These are phyloP conservation scores for Neurospora cerealis DNA, from an alignment of 495 filamentous ascomycete genomes.

Conservation along the genomic window DNA sequence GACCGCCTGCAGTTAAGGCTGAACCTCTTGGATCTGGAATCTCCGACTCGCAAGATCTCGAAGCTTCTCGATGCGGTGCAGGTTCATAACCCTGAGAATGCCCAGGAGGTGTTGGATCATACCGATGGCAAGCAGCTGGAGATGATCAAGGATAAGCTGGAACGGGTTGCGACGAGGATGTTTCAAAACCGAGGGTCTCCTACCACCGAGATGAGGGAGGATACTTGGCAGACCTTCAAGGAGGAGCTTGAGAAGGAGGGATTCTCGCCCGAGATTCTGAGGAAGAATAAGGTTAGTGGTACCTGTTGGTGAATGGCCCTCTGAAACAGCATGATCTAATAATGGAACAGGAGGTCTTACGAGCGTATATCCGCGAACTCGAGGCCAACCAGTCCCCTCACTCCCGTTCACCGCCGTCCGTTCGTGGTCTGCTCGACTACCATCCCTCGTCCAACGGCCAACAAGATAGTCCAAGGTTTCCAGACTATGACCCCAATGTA, in stretches of 20 bases:
- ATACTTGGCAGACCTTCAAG: slow-evolving; percentile 44
- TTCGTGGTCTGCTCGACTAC: slow-evolving; percentile 27
- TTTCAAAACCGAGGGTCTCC: slow-evolving; percentile 25
- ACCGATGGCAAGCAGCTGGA: slow-evolving; percentile 23
- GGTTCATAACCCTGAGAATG: slow-evolving; percentile 27
- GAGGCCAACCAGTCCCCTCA: slow-evolving; percentile 26
- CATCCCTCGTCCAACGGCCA: slow-evolving; percentile 2
- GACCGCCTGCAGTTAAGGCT: slow-evolving; percentile 20
- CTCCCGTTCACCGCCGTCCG: slow-evolving; percentile 29
- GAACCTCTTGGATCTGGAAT: slow-evolving; percentile 25
- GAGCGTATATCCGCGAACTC: slow-evolving; percentile 45
- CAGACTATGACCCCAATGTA: slow-evolving; percentile 2
- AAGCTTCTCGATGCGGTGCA: slow-evolving; percentile 39
- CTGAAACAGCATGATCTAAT: not conserved
- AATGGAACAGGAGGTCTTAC: slow-evolving; percentile 36
- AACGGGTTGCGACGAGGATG: slow-evolving; percentile 37
- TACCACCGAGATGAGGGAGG: slow-evolving; percentile 32
- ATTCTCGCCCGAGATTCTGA: slow-evolving; percentile 39
- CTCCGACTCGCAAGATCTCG: slow-evolving; percentile 33
- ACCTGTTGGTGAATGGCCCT: not conserved
- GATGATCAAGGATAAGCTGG: slow-evolving; percentile 40
- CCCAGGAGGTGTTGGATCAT: slow-evolving; percentile 13
- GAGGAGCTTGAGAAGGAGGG: slow-evolving; percentile 42
- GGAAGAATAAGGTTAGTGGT: slow-evolving; percentile 37
- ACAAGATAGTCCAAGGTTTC: slow-evolving; percentile 12